Conservation (phyloP, 2,329 filamentous ascomycete genomes). For the Aschersonia sp. region DNA sequence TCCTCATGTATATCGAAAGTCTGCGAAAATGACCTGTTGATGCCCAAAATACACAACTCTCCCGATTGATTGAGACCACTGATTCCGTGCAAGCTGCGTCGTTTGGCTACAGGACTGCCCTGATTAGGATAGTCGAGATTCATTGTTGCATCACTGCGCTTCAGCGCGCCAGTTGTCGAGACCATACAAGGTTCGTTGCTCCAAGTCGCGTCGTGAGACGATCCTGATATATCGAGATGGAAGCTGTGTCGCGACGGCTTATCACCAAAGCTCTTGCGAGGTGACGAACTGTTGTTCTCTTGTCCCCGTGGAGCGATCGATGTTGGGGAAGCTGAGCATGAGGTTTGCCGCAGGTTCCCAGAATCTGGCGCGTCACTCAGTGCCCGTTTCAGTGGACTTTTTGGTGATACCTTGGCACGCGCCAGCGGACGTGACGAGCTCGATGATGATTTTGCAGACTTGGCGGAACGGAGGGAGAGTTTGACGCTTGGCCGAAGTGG, state of each 20-base stretch:
- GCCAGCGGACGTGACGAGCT: conserved; percentile 37
- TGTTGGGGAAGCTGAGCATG: conserved; percentile 22
- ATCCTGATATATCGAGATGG: conserved; percentile 40
- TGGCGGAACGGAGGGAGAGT: conserved; percentile 48
- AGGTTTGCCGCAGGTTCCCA: conserved; percentile 46
- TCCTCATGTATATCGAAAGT: conserved; percentile 41
- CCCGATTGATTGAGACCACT: conserved; percentile 40
- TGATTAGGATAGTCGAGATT: conserved; percentile 65
- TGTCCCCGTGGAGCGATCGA: conserved; percentile 25
- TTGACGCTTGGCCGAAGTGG: conserved; percentile 54
- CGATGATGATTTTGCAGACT: conserved; percentile 39
- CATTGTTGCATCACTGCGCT: conserved; percentile 84
- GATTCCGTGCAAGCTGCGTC: conserved; percentile 71
- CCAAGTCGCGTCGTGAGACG: conserved; percentile 35
- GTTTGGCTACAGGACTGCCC: conserved; percentile 80
- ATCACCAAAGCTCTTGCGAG: conserved; percentile 24
- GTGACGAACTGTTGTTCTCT: conserved; percentile 23
- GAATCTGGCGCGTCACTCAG: conserved; percentile 56
- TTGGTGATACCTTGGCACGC: conserved; percentile 56
- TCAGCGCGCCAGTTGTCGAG: conserved; percentile 59
- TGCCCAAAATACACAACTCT: conserved; percentile 66
- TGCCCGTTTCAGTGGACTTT: conserved; percentile 68
- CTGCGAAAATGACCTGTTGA: conserved; percentile 23
- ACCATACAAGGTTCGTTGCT: conserved; percentile 16
- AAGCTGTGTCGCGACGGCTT: conserved; percentile 38